A percentile compares a stretch with the other conserved stretches of the same genome.
Evolutionary conservation across 2,329 filamentous ascomycete genomes (phyloP).

Genomic region (Aureobasidium leucospermi): DNA sequence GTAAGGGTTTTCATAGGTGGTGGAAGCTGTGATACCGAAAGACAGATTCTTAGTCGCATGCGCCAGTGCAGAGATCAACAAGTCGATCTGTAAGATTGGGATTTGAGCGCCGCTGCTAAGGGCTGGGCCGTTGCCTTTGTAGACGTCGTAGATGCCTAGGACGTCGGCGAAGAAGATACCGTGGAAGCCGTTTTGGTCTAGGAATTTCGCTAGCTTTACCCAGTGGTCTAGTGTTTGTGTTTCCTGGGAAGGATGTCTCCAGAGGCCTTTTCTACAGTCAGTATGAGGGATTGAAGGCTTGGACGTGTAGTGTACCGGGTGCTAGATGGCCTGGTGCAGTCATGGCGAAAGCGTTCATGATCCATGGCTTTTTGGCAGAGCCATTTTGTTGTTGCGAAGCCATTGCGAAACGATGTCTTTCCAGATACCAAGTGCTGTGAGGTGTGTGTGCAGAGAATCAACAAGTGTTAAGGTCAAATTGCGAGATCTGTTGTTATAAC

Average conservation of each 20-base stretch:
- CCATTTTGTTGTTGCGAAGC: not conserved
- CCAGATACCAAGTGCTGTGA: too few relatives aligned
- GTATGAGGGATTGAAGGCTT: not conserved
- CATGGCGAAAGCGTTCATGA: conserved; percentile 44
- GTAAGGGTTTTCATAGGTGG: conserved; percentile 63
- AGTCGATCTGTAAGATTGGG: conserved; percentile 59
- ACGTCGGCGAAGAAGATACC: conserved; percentile 63
- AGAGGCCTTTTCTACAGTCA: conserved; percentile 20
- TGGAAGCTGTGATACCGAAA: conserved; percentile 61
- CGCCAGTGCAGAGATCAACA: conserved; percentile 55
- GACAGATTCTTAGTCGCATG: conserved; percentile 59
- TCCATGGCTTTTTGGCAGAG: conserved; percentile 31
- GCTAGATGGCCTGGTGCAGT: conserved; percentile 40
- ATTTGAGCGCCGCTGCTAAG: conserved; percentile 52
- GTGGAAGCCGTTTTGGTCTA: conserved; percentile 57
- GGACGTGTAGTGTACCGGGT: conserved; percentile 27
- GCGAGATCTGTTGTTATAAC: not conserved
- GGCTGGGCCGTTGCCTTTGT: conserved; percentile 40
- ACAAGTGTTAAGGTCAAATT: not conserved
- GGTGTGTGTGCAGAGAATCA: not conserved
- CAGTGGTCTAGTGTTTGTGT: conserved; percentile 44
- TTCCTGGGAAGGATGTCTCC: conserved; percentile 26
- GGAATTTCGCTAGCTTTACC: conserved; percentile 51
- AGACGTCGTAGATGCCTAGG: conserved; percentile 61
- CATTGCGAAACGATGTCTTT: not conserved